These are phyloP conservation scores for Hypholoma fasciculare DNA, from an alignment of 768 basidiomycete species.

Conservation along the genomic window DNA sequence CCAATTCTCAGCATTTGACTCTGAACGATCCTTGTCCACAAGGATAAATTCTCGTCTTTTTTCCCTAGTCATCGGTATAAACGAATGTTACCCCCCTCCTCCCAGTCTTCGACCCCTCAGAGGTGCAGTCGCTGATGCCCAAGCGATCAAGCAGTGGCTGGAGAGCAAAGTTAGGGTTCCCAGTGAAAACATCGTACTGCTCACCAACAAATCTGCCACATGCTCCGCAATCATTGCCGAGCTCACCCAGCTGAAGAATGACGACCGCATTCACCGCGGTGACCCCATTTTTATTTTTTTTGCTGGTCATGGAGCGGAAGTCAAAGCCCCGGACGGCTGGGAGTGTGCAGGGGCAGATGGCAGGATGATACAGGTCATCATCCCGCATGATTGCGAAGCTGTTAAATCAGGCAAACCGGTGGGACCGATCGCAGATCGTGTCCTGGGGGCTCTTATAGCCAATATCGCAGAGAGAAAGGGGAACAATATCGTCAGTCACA, in stretches of 20 bases:
- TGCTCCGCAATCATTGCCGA: constrained; percentile 6
- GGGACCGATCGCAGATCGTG: constrained; percentile 10
- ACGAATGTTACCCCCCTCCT: constrained; percentile 1
- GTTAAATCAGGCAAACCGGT: background rate
- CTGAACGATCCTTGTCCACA: too few species aligned
- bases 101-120: background rate
- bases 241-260: background rate
- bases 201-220: constrained; percentile 9
- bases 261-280: constrained; percentile 2
- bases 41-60: constrained; percentile 8
- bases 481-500: constrained; percentile 15
- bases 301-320: constrained; percentile 14
- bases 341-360: background rate
- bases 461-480: constrained; percentile 10
- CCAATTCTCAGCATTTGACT: too few species aligned
- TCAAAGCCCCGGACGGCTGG: background rate
- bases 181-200: constrained; percentile 1
- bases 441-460: constrained; percentile 8
- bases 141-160: constrained; percentile 1
- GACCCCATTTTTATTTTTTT: constrained; percentile 14
- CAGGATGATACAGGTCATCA: constrained; percentile 10
- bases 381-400: constrained; percentile 11
- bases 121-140: constrained; percentile 12
- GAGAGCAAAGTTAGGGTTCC: constrained; percentile 1
- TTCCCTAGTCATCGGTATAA: constrained; percentile 14